Conservation (phyloP, 192 early-diverging fungal genomes). For the Podila clonocystis region DNA sequence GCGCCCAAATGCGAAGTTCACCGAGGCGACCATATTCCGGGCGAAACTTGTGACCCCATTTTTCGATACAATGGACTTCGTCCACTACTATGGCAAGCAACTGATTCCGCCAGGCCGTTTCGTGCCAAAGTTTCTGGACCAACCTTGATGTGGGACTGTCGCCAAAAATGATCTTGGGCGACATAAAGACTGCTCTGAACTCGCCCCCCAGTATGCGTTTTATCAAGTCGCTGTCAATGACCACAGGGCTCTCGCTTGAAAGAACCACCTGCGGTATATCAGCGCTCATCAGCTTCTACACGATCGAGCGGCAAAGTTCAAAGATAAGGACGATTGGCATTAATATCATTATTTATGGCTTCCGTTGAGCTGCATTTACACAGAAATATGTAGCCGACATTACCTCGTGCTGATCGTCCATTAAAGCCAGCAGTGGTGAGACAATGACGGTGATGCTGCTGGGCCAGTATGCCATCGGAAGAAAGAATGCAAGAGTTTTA, state of each 20-base stretch:
- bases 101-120: neutral
- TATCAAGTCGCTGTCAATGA: neutral
- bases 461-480: constrained; percentile 22
- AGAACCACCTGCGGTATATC: constrained; percentile 17
- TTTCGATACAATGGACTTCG: constrained; percentile 18
- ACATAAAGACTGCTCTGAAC: constrained; percentile 24
- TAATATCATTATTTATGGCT: too few relatives aligned
- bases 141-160: constrained; percentile 6
- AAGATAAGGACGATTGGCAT: too few relatives aligned
- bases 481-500: constrained; percentile 21
- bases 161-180: constrained; percentile 18
- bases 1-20: too few relatives aligned
- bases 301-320: constrained; percentile 2
- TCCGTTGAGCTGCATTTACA: too few relatives aligned
- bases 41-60: constrained; percentile 13
- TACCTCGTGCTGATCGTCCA: constrained; percentile 29
- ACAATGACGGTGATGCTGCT: neutral
- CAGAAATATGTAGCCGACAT: too few relatives aligned
- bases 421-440: constrained; percentile 23
- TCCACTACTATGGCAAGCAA: constrained; percentile 18
- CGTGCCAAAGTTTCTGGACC: neutral
- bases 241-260: constrained; percentile 5
- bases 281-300: constrained; percentile 14
- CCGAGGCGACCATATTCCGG: constrained; percentile 11
- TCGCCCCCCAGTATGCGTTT: constrained; percentile 5